Base-by-base conservation (phyloP, 768 basidiomycete genomes). In the Agrocybe pediades region DNA sequence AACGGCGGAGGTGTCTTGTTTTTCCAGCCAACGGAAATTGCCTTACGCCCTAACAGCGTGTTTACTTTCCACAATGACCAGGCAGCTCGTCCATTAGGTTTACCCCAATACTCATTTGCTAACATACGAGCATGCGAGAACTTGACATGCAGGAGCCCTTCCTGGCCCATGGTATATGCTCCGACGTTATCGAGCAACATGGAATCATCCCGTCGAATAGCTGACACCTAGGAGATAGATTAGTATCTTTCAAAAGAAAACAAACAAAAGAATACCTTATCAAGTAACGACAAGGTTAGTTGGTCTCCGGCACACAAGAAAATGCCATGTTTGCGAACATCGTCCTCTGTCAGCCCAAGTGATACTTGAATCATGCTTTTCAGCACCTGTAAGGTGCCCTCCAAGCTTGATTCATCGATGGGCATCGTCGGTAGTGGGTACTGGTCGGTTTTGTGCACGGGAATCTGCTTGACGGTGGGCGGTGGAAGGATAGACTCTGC, bases 31-130 rank as follows among this genome's bases (percentile, higher is more conserved):
- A 58, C 53, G 1, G 27, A 25, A 17, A 62, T 47, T 6, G 53
- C 17, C 30, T 62, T 62, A 0, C 55, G 56, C 0, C 53, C 58
- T 1, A 59, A 46, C 0, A 60, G 26, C 3, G 55, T 50, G 43
- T 62, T 62, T 9, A 62, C 41, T n/a, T 46, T 49, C 58, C 61
- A 62, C 9, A 62, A 44, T 0, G 58, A 59, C 61, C 58, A 64
- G 2, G 64, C 59, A 0, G 54, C 53, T 19, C 60, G 50, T 1
- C 54, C 24, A 33, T 68, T 70, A 19, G 65, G 61, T 17, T 42
- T 54, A 3, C 68, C 67, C 68, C 68, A 70, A 36, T 55, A 58
- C 47, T 70, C 63, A 45, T 70, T 70, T 1, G 57, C 51, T 6
- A 63, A 41, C 46, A 62, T 51, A 0, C 62, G 63, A 23, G 49